Conservation (phyloP, 1,284 basidiomycete species). For the Athelia sp. region DNA sequence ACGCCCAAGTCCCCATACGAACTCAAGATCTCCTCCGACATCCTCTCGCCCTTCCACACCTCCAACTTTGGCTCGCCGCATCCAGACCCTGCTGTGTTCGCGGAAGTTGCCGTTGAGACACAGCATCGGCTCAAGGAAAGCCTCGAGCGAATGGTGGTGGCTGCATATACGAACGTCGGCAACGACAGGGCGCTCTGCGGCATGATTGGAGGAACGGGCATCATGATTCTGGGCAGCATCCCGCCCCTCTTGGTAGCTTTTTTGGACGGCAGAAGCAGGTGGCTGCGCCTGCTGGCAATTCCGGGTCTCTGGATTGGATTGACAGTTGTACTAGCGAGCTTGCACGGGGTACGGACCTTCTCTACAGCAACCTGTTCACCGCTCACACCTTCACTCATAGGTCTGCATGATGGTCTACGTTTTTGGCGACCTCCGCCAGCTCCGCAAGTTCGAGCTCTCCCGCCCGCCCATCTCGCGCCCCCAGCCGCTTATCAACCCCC, state of each 20-base stretch:
- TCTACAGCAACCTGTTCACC: not conserved
- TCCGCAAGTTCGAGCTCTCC: conserved; percentile 70
- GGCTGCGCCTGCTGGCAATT: conserved; percentile 55
- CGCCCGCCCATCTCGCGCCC: conserved; percentile 57
- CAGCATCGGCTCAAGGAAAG: conserved; percentile 58
- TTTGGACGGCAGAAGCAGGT: conserved; percentile 35
- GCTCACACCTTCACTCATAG: conserved; percentile 25
- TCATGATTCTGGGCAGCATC: conserved; percentile 37
- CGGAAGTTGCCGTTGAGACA: conserved; percentile 49
- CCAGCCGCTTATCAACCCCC: conserved; percentile 26
- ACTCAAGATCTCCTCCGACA: conserved; percentile 60
- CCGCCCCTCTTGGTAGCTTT: conserved; percentile 52
- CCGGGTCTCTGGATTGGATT: conserved; percentile 70
- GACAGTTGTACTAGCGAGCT: conserved; percentile 53
- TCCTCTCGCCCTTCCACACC: conserved; percentile 59
- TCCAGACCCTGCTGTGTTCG: conserved; percentile 62
- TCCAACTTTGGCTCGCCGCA: conserved; percentile 36
- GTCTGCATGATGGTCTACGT: conserved; percentile 67
- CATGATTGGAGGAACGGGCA: conserved; percentile 50
- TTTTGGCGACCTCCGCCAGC: conserved; percentile 73
- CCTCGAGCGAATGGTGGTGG: conserved; percentile 64
- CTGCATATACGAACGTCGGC: conserved; percentile 73
- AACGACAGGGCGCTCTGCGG: conserved; percentile 66
- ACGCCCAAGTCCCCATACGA: conserved; percentile 64
- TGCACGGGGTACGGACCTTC: conserved; percentile 46